Evolutionary conservation across 345 rosid species (phyloP), one percentile per base, ranked within the genome.

Genomic region (Salix arbutifolia): DNA sequence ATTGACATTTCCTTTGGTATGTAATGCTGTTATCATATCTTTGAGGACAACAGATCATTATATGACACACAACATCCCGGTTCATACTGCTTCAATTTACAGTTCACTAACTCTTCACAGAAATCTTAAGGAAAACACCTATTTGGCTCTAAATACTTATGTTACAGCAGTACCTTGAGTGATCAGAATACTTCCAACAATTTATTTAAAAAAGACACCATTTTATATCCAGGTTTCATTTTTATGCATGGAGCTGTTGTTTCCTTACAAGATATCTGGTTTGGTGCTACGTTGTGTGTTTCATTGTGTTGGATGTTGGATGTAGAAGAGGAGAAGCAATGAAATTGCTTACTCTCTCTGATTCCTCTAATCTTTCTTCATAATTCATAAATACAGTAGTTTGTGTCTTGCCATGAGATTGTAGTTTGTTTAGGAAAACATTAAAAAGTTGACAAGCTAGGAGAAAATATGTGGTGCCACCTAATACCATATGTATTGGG

Each of bases 1-100:
- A 85, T 69, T 91, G 70, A 87, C 92, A 66, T 72, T 93, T 53
- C 94, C 98, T 84, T 75, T 93, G 94, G 98, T 95, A 89, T n/a
- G 80, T 69, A 65, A 19, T 46, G 11, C 42, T 25, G 76, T 60
- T 21, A 33, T 68, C 46, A 50, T 8, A 44, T 35, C 62, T 60
- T 67, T 6, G 4, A 40, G 7, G 67, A 14, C 50, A 12, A 8
- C 28, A 42, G 30, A 17, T 61, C 62, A 72, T 67, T 78, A 6
- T 69, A 9, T 23, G 3, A 31, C 13, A 40, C 52, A 56, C 16
- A 31, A 18, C 1, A 25, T 30, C 23, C 17, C 19, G 13, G n/a
- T 21, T 60, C 28, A 64, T 73, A 14, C 25, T 69, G 70, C 46
- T 25, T 44, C 8, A 64, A n/a, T 72, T 58, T 66, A 30, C 18